phyloP scores from a whole-genome alignment of 2,329 filamentous ascomycete genomes.

The Amphichorda felina region DNA sequence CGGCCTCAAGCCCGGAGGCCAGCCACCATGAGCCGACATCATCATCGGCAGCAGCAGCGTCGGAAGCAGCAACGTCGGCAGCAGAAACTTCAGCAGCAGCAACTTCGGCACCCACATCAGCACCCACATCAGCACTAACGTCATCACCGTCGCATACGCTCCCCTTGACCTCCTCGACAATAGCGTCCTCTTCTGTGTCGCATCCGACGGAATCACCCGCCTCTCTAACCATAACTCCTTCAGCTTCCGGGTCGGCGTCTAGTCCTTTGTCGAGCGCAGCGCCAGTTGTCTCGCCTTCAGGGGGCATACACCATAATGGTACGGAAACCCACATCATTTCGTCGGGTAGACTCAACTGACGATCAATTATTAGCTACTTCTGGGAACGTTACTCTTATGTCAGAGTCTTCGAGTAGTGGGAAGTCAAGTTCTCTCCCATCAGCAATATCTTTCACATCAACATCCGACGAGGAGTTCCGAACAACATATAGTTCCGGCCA shows the following conservation, averaged over 20 bases:
- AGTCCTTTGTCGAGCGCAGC: background rate
- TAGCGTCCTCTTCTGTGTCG: background rate
- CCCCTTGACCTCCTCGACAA: background rate
- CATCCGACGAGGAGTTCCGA: background rate
- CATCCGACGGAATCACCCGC: too few species aligned
- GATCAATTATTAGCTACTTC: background rate
- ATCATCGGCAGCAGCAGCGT: background rate
- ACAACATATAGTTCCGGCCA: background rate
- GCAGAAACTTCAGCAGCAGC: background rate
- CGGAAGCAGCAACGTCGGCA: background rate
- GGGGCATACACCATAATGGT: background rate
- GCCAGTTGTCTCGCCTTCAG: background rate
- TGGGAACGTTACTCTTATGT: background rate
- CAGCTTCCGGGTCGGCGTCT: background rate
- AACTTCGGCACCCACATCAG: background rate
- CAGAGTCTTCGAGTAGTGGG: background rate
- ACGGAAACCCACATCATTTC: background rate
- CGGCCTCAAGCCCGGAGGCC: conserved; percentile 9
- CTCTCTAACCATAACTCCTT: too few species aligned
- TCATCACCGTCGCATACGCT: too few species aligned
- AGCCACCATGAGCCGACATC: conserved; percentile 9
- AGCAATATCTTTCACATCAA: background rate
- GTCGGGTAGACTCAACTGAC: too few species aligned
- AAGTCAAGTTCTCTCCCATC: background rate
- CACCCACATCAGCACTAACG: too few species aligned